These are phyloP conservation scores for Thraustochytrium striatum DNA, from an alignment of 352 stramenopile genomes.

Conservation along the genomic window DNA sequence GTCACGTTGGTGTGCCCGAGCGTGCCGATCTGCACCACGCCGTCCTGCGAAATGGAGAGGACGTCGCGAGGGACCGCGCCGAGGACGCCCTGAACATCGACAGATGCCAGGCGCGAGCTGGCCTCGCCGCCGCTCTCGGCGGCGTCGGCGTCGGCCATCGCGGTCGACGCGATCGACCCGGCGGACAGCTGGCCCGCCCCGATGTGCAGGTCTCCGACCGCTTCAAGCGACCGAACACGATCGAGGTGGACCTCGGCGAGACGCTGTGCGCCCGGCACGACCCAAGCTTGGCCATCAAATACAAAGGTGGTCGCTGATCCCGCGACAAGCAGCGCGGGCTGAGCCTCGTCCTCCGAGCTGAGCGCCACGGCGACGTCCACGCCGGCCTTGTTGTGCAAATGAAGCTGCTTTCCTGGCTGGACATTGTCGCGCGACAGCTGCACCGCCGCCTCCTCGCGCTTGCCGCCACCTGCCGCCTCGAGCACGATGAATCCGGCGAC, in stretches of 20 bases:
- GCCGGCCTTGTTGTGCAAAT: background rate
- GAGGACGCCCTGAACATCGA: background rate
- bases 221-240: background rate
- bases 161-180: background rate
- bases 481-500: background rate
- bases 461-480: background rate
- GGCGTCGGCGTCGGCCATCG: background rate
- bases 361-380: background rate
- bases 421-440: background rate
- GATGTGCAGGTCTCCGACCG: slow-evolving; percentile 5
- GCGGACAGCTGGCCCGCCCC: background rate
- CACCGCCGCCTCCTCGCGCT: background rate
- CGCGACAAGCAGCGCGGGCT: background rate
- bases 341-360: background rate
- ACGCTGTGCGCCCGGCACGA: background rate
- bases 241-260: background rate
- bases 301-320: background rate
- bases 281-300: background rate
- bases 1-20: background rate
- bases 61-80: background rate
- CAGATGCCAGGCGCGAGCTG: background rate
- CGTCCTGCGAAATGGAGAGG: background rate
- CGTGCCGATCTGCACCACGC: background rate
- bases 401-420: background rate
- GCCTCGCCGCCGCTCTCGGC: background rate